Conservation (phyloP, 2,329 filamentous ascomycete species). For the Akanthomyces uredinophilus region DNA sequence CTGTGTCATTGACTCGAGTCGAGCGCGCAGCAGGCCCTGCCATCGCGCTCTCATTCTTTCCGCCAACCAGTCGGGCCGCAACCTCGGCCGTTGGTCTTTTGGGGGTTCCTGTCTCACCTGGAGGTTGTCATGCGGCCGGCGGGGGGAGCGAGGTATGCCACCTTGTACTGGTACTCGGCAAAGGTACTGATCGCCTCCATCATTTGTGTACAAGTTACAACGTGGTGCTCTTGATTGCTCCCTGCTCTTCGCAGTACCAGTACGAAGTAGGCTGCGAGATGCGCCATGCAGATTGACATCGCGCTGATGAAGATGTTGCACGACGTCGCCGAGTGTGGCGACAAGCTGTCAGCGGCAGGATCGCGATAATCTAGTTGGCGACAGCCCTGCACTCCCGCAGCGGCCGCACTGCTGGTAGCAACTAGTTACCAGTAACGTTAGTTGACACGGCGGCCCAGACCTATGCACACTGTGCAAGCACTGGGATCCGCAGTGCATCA, state of each 20-base stretch:
- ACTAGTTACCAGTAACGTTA: too few species aligned
- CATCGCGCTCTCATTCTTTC: neutral
- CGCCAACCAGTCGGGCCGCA: too few species aligned
- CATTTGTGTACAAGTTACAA: neutral
- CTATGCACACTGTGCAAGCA: too few species aligned
- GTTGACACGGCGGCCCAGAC: neutral
- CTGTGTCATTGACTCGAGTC: neutral
- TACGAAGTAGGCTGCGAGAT: neutral
- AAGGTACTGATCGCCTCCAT: neutral
- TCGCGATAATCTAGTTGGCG: neutral
- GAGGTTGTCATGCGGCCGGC: neutral
- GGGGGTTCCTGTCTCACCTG: neutral
- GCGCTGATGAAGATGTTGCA: neutral
- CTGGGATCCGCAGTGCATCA: too few species aligned
- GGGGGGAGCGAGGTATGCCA: neutral
- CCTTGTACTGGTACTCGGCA: neutral
- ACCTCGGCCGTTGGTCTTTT: neutral
- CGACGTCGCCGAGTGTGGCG: too few species aligned
- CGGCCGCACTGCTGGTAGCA: neutral
- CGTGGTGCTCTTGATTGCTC: neutral
- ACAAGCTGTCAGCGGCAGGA: neutral
- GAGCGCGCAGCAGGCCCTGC: neutral
- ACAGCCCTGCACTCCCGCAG: neutral
- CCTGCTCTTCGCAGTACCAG: neutral
- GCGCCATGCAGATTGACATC: neutral